Evolutionary conservation across 306 rosid genomes (phyloP), one percentile per base, ranked within the genome.

Genomic region (Cyamopsis tetragonoloba): DNA sequence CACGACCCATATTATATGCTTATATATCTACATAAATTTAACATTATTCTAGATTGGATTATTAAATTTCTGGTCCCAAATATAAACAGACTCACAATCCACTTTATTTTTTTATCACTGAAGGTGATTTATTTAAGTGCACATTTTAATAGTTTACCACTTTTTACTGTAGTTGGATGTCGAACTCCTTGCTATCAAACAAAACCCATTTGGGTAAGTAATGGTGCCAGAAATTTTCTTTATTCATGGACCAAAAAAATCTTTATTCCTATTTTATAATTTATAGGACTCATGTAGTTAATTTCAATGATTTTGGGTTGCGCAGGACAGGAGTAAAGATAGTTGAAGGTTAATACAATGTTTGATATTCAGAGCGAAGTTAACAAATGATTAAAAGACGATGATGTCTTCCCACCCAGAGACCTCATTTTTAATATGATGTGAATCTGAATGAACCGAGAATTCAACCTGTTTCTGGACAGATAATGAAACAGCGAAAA

Each of bases 191-290:
- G 27, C 98, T 59, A 93, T 88, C 83, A 93, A 93, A 67, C 98
- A 89, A 77, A 93, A 81, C 43, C 96, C 98, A 69, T 89, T 88
- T 68, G 98, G 98, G 98, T 89, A 84, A 83, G 88, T 63, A 73
- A 49, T 62, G 31, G 42, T 68, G 53, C 62, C 22, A 13, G 6
- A 26, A 51, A 17, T 22, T 19, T 31, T 44, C 9, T 24, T 30
- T n/a, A n/a, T n/a, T n/a, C n/a, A n/a, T n/a, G n/a, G n/a, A n/a
- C n/a, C n/a, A n/a, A n/a, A n/a, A n/a, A n/a, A n/a, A n/a, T n/a
- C n/a, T n/a, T n/a, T 18, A 15, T 46, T 42, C 30, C 7, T 20
- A 17, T 48, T n/a, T n/a, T n/a, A n/a, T n/a, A n/a, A 68, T 9
- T 55, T 7, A 32, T 24, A 13, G 43, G 6, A 30, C 66, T 18